These are phyloP conservation scores for Helianthus annuus DNA, from an alignment of 129 eudicot genomes.

Conservation along the genomic window HanXRQr2.0-SUNRISE NC_035440.2:4766359-4766858, in stretches of 20 bases:
- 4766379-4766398: too few relatives aligned
- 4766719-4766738: not conserved
- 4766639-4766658: conserved; percentile 69
- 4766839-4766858: not conserved
- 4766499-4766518: conserved; percentile 41
- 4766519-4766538: conserved; percentile 54
- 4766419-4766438: not conserved
- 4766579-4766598: conserved; percentile 58
- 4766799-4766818: not conserved
- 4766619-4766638: conserved; percentile 50
- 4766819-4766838: not conserved
- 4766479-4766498: conserved; percentile 64
- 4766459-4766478: conserved; percentile 1
- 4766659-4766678: conserved; percentile 72
- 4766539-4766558: conserved; percentile 58
- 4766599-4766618: conserved; percentile 79
- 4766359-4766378: conserved; percentile 41
- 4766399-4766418: not conserved
- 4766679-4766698: conserved; percentile 55
- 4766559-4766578: conserved; percentile 72
- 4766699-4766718: conserved; percentile 24
- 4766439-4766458: not conserved
- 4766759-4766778: conserved; percentile 5
- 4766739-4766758: conserved; percentile 4
- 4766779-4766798: too few relatives aligned